Conservation (phyloP, 1,284 basidiomycete species). For the Marasmius fiardii region DNA sequence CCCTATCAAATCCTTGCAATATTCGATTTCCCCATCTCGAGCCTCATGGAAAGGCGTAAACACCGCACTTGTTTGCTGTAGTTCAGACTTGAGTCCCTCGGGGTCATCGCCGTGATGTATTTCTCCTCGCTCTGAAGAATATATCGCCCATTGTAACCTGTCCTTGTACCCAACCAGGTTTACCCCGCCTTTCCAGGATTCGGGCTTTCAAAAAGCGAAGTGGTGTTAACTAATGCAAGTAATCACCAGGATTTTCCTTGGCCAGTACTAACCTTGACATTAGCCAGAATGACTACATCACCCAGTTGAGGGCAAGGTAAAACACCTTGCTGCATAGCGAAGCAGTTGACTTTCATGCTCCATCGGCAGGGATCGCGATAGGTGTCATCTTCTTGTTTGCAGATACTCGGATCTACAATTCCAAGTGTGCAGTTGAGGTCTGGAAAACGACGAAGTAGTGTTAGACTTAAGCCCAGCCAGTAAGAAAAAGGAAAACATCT, state of each 20-base stretch:
- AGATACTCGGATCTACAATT: conserved; percentile 42
- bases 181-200: conserved; percentile 22
- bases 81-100: conserved; percentile 23
- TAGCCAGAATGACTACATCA: conserved; percentile 42
- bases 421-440: conserved; percentile 32
- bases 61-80: conserved; percentile 17
- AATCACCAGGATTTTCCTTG: too few relatives aligned
- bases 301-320: conserved; percentile 43
- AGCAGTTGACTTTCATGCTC: conserved; percentile 46
- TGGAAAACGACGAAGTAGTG: conserved; percentile 11
- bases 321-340: conserved; percentile 42
- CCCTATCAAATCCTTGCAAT: conserved; percentile 35
- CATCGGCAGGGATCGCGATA: conserved; percentile 7
- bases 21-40: conserved; percentile 23
- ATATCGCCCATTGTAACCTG: conserved; percentile 37
- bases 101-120: conserved; percentile 27
- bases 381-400: conserved; percentile 18
- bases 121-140: conserved; percentile 23
- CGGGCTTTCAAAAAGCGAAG: too few relatives aligned
- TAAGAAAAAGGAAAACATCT: neutral
- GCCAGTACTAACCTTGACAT: conserved; percentile 32
- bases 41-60: conserved; percentile 33
- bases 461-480: neutral
- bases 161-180: conserved; percentile 40
- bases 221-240: too few relatives aligned